Conservation (phyloP, 352 stramenopile species). For the Phytopythium litorale region DNA sequence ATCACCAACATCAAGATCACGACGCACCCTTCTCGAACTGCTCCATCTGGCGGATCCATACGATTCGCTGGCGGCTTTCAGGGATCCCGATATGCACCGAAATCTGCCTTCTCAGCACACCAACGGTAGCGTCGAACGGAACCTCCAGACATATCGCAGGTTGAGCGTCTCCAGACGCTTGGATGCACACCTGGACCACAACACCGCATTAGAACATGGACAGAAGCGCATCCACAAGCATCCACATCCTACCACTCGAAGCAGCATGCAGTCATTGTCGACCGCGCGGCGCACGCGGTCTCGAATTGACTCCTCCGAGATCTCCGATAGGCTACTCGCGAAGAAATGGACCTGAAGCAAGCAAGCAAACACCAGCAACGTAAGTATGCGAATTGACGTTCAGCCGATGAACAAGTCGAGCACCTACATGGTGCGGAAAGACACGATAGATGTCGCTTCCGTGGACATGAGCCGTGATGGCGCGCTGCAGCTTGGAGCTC, state of each 20-base stretch:
- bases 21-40: conserved; percentile 74
- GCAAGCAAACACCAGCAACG: neutral
- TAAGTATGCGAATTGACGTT: neutral
- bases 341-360: conserved; percentile 79
- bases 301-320: conserved; percentile 81
- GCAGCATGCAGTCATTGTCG: conserved; percentile 85
- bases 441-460: conserved; percentile 85
- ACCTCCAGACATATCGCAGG: conserved; percentile 78
- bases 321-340: conserved; percentile 67
- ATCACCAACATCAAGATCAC: neutral
- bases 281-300: conserved; percentile 78
- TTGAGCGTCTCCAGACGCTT: conserved; percentile 77
- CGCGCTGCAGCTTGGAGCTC: conserved; percentile 75
- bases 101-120: conserved; percentile 73
- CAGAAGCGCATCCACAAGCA: neutral
- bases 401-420: neutral
- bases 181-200: conserved; percentile 64
- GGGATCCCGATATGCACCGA: conserved; percentile 77
- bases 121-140: conserved; percentile 74
- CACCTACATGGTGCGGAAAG: conserved; percentile 81
- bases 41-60: conserved; percentile 87
- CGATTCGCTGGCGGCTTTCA: conserved; percentile 77
- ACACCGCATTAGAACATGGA: neutral
- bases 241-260: conserved; percentile 60
- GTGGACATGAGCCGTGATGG: conserved; percentile 74